Evolutionary conservation across 129 eudicot species (phyloP).

Genomic region (Deinandra increscens): DNA sequence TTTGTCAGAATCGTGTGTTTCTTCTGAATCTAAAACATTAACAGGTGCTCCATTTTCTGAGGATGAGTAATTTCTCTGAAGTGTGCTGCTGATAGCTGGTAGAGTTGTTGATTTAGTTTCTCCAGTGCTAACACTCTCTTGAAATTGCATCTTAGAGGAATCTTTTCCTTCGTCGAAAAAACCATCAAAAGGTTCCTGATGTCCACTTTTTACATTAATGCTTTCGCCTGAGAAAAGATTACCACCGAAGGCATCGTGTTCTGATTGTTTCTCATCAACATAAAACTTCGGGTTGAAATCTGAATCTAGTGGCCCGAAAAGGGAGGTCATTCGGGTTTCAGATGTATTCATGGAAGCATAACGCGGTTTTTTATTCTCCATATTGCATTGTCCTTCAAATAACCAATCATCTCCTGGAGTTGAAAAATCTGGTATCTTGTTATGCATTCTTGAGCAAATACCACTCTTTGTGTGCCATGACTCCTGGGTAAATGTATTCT

Average conservation of each 20-base stretch:
- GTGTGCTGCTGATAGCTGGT: slow-evolving; percentile 29
- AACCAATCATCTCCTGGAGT: slow-evolving; percentile 33
- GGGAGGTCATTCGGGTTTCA: slow-evolving; percentile 24
- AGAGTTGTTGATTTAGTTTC: slow-evolving; percentile 24
- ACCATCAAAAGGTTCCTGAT: slow-evolving; percentile 21
- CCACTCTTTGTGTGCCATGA: slow-evolving; percentile 21
- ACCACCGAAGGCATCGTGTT: slow-evolving; percentile 30
- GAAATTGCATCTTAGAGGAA: slow-evolving; percentile 10
- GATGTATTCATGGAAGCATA: slow-evolving; percentile 31
- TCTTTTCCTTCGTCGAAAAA: slow-evolving; percentile 23
- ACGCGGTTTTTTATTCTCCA: slow-evolving; percentile 20
- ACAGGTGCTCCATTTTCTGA: slow-evolving; percentile 28
- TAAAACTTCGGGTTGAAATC: slow-evolving; percentile 14
- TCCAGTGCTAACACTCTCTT: slow-evolving; percentile 32
- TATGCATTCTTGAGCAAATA: slow-evolving; percentile 12
- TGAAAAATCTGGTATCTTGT: slow-evolving; percentile 33
- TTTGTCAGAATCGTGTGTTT: slow-evolving; percentile 31
- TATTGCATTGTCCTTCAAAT: slow-evolving; percentile 25
- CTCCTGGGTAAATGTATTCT: slow-evolving; percentile 23
- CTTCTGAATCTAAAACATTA: slow-evolving; percentile 30
- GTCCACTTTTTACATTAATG: slow-evolving; percentile 16
- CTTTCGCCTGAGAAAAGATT: slow-evolving; percentile 29
- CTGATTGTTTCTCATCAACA: slow-evolving; percentile 24
- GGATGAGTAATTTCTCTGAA: slow-evolving; percentile 40
- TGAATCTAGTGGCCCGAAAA: slow-evolving; percentile 24